These are phyloP conservation scores for Stevia rebaudiana DNA, from an alignment of 140 eudicot species.

Conservation along the genomic window DNA sequence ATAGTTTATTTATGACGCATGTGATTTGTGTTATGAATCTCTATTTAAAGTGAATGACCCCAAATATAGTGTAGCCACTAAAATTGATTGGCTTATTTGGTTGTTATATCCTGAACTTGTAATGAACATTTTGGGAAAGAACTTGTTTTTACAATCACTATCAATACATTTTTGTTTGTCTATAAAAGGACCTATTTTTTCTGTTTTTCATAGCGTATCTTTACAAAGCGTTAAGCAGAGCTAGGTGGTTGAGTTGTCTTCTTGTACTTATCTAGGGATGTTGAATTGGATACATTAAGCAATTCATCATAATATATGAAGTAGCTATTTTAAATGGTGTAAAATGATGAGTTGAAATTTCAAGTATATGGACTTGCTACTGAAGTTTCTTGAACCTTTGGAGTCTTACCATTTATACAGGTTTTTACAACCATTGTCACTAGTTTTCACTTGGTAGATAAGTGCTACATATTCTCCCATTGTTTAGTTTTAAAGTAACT, in stretches of 20 bases:
- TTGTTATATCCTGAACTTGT: background rate
- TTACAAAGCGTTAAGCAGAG: background rate
- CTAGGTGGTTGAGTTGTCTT: slow-evolving; percentile 1
- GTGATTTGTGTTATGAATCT: too few relatives aligned
- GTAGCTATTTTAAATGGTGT: background rate
- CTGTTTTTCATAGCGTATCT: background rate
- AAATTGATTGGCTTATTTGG: background rate
- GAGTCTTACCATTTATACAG: background rate
- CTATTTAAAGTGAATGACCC: too few relatives aligned
- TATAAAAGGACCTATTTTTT: background rate
- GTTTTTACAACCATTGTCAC: background rate
- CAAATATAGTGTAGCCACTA: background rate
- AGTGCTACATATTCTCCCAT: background rate
- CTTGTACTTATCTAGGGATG: slow-evolving; percentile 3
- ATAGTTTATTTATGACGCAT: too few relatives aligned
- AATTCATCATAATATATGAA: background rate
- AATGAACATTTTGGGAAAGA: background rate
- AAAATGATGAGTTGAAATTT: background rate
- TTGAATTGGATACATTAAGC: background rate
- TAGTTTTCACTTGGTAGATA: background rate
- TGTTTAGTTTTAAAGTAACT: background rate
- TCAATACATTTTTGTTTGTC: background rate
- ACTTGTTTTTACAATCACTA: background rate
- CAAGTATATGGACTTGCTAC: background rate
- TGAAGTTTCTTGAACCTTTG: background rate